Evolutionary conservation across 371 early-diverging fungal species (phyloP), one percentile per base, ranked within the genome.

Genomic region (Rhizopus delemar): DNA sequence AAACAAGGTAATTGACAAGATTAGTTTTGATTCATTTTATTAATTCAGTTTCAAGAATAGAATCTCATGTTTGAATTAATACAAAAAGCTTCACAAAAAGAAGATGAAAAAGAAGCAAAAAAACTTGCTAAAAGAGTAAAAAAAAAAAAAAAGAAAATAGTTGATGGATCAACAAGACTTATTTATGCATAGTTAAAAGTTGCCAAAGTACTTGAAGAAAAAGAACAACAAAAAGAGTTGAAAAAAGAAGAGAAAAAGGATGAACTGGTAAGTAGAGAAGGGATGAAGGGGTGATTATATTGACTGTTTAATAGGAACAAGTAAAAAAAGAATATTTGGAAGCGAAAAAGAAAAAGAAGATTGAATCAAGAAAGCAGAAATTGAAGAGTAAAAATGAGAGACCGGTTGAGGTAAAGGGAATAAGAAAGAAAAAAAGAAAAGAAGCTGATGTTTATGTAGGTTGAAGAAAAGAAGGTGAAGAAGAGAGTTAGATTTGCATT

Each of bases 171-270:
- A 22, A 22, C 22, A 22, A 22, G 22, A 22, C 22, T 22, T 22
- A 22, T 22, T 22, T 0, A 31, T 7, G 11, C 8, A 31, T 41
- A 62, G 49, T 53, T 57, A 12, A 46, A 15, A 43, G 56, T 62
- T 28, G 56, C 63, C 4, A 67, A 67, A 16, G 51, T 67, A 2
- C 56, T 67, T 35, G 67, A 62, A 55, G 62, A 67, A 28, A 56
- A 67, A 15, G 59, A 62, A 4, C 56, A 56, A 8, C 62, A 67
- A 15, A 62, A 56, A 36, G 59, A 67, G 7, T 0, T 43, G 12
- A 67, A 45, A 35, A 56, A n/a, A 31, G 62, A 62, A 13, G 48
- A 54, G 16, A 67, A 67, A 46, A 59, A 56, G 12, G 56, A 50
- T 9, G 55, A 67, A 51, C 8, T 67, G 32, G 65, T 65, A 65